Evolutionary conservation across 2,329 filamentous ascomycete species (phyloP).

Genomic region (Botryotinia calthae): DNA sequence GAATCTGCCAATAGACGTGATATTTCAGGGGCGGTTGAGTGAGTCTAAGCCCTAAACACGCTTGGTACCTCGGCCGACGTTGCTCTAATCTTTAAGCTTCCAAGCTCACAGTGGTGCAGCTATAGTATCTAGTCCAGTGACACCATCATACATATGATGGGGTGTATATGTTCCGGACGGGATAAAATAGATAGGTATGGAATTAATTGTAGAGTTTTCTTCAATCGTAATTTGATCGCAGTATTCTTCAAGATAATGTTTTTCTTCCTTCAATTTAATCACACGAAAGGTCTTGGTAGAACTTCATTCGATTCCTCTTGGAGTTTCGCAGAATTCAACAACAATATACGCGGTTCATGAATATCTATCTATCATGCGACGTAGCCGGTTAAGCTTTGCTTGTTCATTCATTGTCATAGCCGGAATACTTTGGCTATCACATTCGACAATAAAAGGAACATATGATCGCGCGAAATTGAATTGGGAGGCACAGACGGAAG

Average conservation of each 20-base stretch:
- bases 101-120: neutral
- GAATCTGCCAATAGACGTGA: neutral
- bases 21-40: neutral
- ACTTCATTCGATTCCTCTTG: too few species aligned
- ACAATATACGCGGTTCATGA: neutral
- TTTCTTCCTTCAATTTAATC: neutral
- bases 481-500: neutral
- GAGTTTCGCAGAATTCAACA: neutral
- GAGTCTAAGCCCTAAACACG: neutral
- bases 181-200: neutral
- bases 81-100: neutral
- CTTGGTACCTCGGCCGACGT: neutral
- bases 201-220: neutral
- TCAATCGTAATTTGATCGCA: neutral
- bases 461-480: neutral
- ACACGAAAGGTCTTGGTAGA: neutral
- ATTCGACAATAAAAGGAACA: neutral
- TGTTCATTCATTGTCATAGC: neutral
- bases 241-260: neutral
- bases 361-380: neutral
- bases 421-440: neutral
- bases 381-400: conserved; percentile 5
- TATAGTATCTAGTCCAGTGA: neutral
- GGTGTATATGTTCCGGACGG: neutral
- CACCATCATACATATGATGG: neutral